Evolutionary conservation across 768 basidiomycete genomes (phyloP).

Genomic region (Clathrus columnatus): DNA sequence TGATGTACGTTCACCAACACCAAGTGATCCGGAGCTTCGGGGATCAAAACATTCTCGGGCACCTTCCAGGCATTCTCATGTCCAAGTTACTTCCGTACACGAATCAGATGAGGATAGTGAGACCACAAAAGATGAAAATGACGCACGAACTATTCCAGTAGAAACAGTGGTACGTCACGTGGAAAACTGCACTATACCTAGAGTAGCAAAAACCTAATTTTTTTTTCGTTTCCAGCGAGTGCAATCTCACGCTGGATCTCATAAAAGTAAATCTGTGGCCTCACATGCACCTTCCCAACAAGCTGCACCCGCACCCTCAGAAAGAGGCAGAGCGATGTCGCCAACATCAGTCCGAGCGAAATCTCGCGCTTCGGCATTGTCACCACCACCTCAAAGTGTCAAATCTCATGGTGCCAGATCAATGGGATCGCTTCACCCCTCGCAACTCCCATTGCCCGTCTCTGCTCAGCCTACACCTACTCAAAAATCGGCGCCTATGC

Average conservation of each 20-base stretch:
- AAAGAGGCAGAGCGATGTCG: background rate
- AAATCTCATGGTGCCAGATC: slow-evolving; percentile 5
- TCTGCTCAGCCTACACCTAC: slow-evolving; percentile 2
- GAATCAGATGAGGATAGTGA: slow-evolving; percentile 5
- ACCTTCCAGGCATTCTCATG: slow-evolving; percentile 2
- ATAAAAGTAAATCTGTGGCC: slow-evolving; percentile 4
- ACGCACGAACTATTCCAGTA: slow-evolving; percentile 8
- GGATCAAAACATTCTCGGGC: slow-evolving; percentile 2
- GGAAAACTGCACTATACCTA: background rate
- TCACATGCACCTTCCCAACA: slow-evolving; percentile 1
- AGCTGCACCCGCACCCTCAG: too few species aligned
- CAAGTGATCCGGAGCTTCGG: background rate
- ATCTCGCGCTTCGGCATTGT: slow-evolving; percentile 3
- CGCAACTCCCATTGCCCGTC: slow-evolving; percentile 4
- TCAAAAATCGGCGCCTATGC: slow-evolving; percentile 1
- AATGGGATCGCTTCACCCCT: slow-evolving; percentile 4
- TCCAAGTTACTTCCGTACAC: slow-evolving; percentile 3
- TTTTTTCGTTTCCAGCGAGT: background rate
- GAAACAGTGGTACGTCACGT: slow-evolving; percentile 2
- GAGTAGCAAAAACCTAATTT: background rate
- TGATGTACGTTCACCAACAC: slow-evolving; percentile 3
- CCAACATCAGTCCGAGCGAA: slow-evolving; percentile 1
- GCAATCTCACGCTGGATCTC: background rate
- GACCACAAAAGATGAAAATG: slow-evolving; percentile 2
- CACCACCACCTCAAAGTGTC: slow-evolving; percentile 7